Evolutionary conservation across 169 alveolate genomes (phyloP), one percentile per base, ranked within the genome.

Genomic region (Perkinsus marinus): DNA sequence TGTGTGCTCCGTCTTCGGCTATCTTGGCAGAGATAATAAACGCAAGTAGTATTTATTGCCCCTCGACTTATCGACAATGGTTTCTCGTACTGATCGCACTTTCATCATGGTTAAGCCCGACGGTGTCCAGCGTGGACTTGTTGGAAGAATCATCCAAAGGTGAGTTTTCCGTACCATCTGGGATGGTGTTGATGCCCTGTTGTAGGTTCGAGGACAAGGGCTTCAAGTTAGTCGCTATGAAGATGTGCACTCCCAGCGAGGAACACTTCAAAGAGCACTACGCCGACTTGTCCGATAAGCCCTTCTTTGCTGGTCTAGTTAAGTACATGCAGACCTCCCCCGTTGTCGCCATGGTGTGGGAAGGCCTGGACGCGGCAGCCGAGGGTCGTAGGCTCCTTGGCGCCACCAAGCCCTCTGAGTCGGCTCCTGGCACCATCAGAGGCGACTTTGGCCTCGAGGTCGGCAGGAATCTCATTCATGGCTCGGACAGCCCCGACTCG

Each of bases 91-190:
- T 19, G 79, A 57, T 57, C 79, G 79, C 22, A 57, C 99, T 39
- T 98, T 96, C 97, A 96, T 98, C 92, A 98, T 98, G 99, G 96
- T 98, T 89, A 98, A 98, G 95, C 99, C 99, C 39, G 99, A 98
- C 95, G 99, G 99, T 39, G 99, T 98, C 94, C 99, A 98, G 96
- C 97, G 99, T 94, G 98, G 98, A 92, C 95, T 98, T 69, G 98
- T 98, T 39, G 99, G 99, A 57, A 97, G 96, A 92, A 96, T 98
- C 92, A 93, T 98, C 91, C 92, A 95, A 16, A 57, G 79, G 79
- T 57, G 46, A 10, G 79, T 57, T 57, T 16, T 57, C 34, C 30
- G 34, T 16, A 30, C 5, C 79, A 7, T 57, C 79, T 6, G 46
- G 3, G 46, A 41, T 41, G 79, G 7, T 57, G 37, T 13, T 57